Conservation (phyloP, 257 asterid genomes). For the Gynochthodes officinalis region DNA sequence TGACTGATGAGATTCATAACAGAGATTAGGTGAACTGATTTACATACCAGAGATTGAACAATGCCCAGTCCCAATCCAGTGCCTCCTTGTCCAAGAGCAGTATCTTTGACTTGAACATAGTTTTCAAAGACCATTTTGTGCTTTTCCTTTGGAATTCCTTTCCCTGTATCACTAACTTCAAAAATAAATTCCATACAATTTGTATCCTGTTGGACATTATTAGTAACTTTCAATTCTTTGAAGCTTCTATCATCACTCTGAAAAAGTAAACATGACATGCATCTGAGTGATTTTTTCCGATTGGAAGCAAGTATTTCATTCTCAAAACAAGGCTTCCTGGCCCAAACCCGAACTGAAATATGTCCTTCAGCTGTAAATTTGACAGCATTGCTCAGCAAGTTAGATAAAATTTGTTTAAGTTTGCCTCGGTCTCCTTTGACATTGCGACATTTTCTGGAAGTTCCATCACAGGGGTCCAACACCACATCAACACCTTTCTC, state of each 20-base stretch:
- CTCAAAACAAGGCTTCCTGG: constrained; percentile 41
- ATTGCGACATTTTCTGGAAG: constrained; percentile 28
- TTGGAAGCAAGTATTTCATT: constrained; percentile 33
- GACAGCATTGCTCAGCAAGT: constrained; percentile 71
- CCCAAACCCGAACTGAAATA: constrained; percentile 61
- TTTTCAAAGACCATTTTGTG: constrained; percentile 66
- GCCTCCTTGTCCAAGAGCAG: constrained; percentile 49
- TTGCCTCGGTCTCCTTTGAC: constrained; percentile 67
- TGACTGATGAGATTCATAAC: background rate
- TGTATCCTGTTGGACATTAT: constrained; percentile 33
- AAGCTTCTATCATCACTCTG: constrained; percentile 21
- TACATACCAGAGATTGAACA: constrained; percentile 69
- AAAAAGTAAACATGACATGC: constrained; percentile 29
- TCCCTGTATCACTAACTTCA: constrained; percentile 83
- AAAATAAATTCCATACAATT: constrained; percentile 54
- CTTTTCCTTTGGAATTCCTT: constrained; percentile 78
- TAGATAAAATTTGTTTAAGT: constrained; percentile 59
- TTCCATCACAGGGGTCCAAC: constrained; percentile 62
- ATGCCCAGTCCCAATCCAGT: constrained; percentile 92
- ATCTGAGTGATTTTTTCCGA: constrained; percentile 15
- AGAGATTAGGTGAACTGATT: background rate
- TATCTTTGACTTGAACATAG: constrained; percentile 74
- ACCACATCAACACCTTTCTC: constrained; percentile 72
- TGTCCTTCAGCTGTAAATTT: constrained; percentile 72
- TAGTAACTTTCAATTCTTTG: constrained; percentile 25